Percentiles rank a stretch among this genome's conserved stretches.
These are phyloP conservation scores for Pythium oligandrum DNA, from an alignment of 352 stramenopile species.

Conservation along the genomic window DNA sequence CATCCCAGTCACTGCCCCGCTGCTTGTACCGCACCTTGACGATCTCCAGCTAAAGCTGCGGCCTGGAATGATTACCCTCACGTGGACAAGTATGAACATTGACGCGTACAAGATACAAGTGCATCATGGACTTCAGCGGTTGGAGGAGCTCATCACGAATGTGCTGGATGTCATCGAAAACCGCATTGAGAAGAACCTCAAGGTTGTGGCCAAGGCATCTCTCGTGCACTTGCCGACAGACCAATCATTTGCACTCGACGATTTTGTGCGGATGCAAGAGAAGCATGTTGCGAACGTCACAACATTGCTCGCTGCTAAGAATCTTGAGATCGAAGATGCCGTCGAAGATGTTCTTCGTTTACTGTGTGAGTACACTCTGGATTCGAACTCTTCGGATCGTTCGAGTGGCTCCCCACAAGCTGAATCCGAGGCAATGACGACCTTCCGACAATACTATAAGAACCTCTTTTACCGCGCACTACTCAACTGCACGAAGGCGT, in stretches of 20 bases:
- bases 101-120: slow-evolving; percentile 72
- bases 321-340: slow-evolving; percentile 82
- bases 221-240: slow-evolving; percentile 77
- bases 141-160: slow-evolving; percentile 83
- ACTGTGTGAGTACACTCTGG: slow-evolving; percentile 66
- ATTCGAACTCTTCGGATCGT: slow-evolving; percentile 13
- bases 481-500: slow-evolving; percentile 76
- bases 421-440: slow-evolving; percentile 30
- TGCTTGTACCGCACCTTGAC: slow-evolving; percentile 68
- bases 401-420: slow-evolving; percentile 13
- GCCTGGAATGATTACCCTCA: slow-evolving; percentile 78
- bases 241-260: slow-evolving; percentile 80
- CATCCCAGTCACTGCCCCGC: slow-evolving; percentile 48
- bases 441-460: slow-evolving; percentile 74
- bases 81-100: slow-evolving; percentile 91
- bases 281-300: slow-evolving; percentile 62
- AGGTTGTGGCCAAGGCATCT: slow-evolving; percentile 70
- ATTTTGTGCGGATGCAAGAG: slow-evolving; percentile 84
- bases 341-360: slow-evolving; percentile 76
- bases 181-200: slow-evolving; percentile 80
- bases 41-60: slow-evolving; percentile 72
- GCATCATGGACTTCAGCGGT: slow-evolving; percentile 52
- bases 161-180: slow-evolving; percentile 82
- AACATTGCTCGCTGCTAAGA: slow-evolving; percentile 66
- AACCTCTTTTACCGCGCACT: slow-evolving; percentile 79